Evolutionary conservation across 192 early-diverging fungal genomes (phyloP).

Genomic region (Coemansia umbellata): DNA sequence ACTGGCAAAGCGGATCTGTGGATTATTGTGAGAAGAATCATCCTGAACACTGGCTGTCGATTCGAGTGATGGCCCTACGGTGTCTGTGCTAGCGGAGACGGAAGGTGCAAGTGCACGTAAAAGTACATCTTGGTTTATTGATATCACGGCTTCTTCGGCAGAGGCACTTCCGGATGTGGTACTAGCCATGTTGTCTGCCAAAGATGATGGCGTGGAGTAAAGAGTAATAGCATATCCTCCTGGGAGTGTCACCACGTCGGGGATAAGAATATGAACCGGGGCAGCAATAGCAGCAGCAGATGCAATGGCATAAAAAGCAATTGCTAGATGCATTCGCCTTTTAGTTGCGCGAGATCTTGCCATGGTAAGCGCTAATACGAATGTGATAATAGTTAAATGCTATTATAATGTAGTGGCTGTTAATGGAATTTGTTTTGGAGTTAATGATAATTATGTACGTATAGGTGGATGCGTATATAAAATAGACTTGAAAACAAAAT

Average conservation of each 20-base stretch:
- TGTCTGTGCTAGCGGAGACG: neutral
- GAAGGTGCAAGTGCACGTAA: slow-evolving; percentile 8
- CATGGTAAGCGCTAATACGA: no score
- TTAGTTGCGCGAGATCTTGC: neutral
- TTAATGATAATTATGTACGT: no score
- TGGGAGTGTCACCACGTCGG: slow-evolving; percentile 28
- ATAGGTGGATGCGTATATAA: no score
- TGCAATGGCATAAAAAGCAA: slow-evolving; percentile 5
- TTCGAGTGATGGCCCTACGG: no score
- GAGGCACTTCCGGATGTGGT: neutral
- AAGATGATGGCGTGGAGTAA: slow-evolving; percentile 13
- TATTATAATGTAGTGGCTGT: no score
- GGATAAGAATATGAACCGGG: slow-evolving; percentile 28
- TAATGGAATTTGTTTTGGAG: no score
- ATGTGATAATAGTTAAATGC: no score
- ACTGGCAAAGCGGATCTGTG: neutral
- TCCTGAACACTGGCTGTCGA: neutral
- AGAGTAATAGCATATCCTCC: slow-evolving; percentile 16
- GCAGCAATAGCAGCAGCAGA: slow-evolving; percentile 3
- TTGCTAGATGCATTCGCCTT: neutral
- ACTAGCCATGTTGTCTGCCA: neutral
- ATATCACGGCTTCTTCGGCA: slow-evolving; percentile 9
- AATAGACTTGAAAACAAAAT: no score
- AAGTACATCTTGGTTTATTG: slow-evolving; percentile 29
- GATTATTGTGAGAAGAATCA: neutral